Base-by-base conservation (phyloP, 2,329 filamentous ascomycete genomes). In the Elsinoe necatrix region DNA sequence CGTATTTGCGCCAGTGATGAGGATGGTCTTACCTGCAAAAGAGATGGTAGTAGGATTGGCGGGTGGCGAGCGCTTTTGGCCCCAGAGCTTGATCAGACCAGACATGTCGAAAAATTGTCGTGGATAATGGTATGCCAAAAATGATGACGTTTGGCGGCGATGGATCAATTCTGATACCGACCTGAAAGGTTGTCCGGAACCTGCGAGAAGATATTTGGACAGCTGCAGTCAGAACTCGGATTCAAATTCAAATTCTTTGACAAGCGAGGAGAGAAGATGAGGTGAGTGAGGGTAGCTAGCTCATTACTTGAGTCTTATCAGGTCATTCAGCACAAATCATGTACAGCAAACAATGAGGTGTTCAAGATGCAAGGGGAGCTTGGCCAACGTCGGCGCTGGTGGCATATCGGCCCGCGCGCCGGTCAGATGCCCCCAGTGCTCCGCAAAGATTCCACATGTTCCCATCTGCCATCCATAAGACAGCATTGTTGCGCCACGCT, bases 1-100 rank as follows among this genome's bases (percentile, higher is more conserved):
- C 1, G 64, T 66, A 41, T 69, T 73, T 7, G 67, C 64, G 11
- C 72, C 72, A 12, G 71, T 66, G 25, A 67, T 57, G 21, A 66
- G 37, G 39, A 65, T 56, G 12, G 39, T 65, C 18, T 60, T 57
- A 20, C 58, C 61, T 14, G 55, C 25, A 55, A 65, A 64, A 11
- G 61, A 60, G 9, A n/a, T n/a, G n/a, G 59, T 47, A 16, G 5
- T 54, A 14, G 35, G 35, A 9, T 42, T 11, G 8, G 52, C 52
- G 8, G 52, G 52, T 7, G 52, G 52, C 11, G 34, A 39, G 14
- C 20, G 39, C 21, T 42, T 45, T 20, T 55, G 52, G 14, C 23
- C 11, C 29, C 34, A 45, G 35, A 55, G 31, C 8, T 43, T 54
- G 20, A 59, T 47, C 9, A 50, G 16, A 8, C 45, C 45, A 34